Evolutionary conservation across 2,329 filamentous ascomycete genomes (phyloP), one percentile per base, ranked within the genome.

Genomic region (Elsinoe arachidis): DNA sequence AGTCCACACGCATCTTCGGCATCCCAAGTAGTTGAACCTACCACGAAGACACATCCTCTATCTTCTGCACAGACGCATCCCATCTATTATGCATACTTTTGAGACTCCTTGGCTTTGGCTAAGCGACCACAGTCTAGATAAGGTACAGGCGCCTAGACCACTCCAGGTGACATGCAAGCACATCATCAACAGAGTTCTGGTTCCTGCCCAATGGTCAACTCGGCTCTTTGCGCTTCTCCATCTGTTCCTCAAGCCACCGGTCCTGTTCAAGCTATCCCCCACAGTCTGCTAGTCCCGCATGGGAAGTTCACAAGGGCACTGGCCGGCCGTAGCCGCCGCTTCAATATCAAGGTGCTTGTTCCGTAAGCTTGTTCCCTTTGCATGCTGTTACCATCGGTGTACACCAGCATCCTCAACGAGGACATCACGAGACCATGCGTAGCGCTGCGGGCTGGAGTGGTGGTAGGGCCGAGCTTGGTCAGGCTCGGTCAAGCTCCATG

Each of bases 261-360:
- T n/a, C 26, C 26, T 30, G 7, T 5, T 30, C 26, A 30, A 30
- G 26, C 34, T 38, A 53, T 39, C 49, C 49, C 34, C 49, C 49
- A 30, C 49, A 53, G 38, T 53, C 12, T 53, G 49, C 33, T 53
- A 35, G 35, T 23, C 49, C 34, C 33, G n/a, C 11, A 11, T 15
- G 15, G 49, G 49, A 53, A 53, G 49, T 39, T 53, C n/a, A 21
- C 17, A 53, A 53, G 49, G 26, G 49, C 49, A 53, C 33, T 21
- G 49, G 49, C 49, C 49, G 49, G 49, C 33, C 35, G 23, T 53
- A 53, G 49, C 49, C 49, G 49, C 49, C 19, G 33, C 26, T 34
- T 14, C 26, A 14, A 46, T 46, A 46, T 46, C 41, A 21, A 44
- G 46, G 19, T 51, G 46, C 46, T 51, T 51, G 46, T 44, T 44